These are phyloP conservation scores for Geranium rotundifolium DNA, from an alignment of 345 rosid species.

Conservation along the genomic window DNA sequence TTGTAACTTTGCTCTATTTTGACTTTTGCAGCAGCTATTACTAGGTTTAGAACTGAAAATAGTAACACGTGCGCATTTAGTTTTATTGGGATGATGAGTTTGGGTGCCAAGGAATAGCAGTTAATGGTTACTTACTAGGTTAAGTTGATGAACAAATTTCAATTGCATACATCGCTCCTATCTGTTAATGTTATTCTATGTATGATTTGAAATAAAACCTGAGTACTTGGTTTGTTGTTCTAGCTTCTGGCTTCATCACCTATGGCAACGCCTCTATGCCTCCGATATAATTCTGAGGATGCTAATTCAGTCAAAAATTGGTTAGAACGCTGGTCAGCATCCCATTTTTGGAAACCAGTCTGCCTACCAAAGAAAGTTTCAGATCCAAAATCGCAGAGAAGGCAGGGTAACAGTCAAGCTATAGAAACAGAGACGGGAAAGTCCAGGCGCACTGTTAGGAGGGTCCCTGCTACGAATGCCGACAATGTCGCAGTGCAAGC, in stretches of 20 bases:
- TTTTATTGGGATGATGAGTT: neutral
- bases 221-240: slow-evolving; percentile 19
- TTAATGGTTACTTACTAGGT: neutral
- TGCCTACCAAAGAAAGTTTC: slow-evolving; percentile 43
- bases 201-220: slow-evolving; percentile 4
- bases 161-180: neutral
- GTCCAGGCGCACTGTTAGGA: slow-evolving; percentile 52
- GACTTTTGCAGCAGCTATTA: neutral
- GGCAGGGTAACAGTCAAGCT: slow-evolving; percentile 31
- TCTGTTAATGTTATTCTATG: neutral
- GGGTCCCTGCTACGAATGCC: slow-evolving; percentile 42
- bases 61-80: neutral
- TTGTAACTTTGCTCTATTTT: neutral
- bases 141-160: neutral
- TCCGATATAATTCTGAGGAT: slow-evolving; percentile 37
- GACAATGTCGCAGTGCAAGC: slow-evolving; percentile 30
- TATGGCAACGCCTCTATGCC: slow-evolving; percentile 41
- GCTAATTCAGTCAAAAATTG: slow-evolving; percentile 62
- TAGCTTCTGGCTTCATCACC: slow-evolving; percentile 79
- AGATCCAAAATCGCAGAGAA: slow-evolving; percentile 39
- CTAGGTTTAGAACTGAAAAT: neutral
- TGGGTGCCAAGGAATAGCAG: neutral
- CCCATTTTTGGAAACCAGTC: slow-evolving; percentile 61
- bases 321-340: slow-evolving; percentile 77
- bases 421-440: slow-evolving; percentile 48